Evolutionary conservation across 495 filamentous ascomycete species (phyloP).

Genomic region (Lichenothelia convexa): DNA sequence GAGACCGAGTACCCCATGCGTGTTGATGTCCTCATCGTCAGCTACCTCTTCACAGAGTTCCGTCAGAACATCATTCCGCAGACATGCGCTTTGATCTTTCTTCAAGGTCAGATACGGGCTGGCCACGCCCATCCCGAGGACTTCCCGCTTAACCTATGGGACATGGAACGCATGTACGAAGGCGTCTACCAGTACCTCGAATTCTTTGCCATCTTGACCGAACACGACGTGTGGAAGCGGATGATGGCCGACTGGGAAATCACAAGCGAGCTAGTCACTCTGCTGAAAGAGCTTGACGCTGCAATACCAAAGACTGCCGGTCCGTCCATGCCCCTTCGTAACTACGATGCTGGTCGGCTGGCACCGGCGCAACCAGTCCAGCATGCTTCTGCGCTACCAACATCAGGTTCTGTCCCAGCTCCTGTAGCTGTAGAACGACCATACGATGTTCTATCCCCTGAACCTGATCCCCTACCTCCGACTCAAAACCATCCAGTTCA

Average conservation of each 20-base stretch:
- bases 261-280: conserved; percentile 60
- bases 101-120: conserved; percentile 75
- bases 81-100: conserved; percentile 76
- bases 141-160: conserved; percentile 88
- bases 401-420: conserved; percentile 1
- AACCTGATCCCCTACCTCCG: background rate
- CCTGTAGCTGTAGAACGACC: conserved; percentile 20
- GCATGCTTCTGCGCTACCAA: conserved; percentile 3
- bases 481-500: conserved; percentile 1
- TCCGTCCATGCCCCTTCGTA: too few species aligned
- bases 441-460: conserved; percentile 13
- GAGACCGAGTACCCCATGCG: conserved; percentile 12
- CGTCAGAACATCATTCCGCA: conserved; percentile 80
- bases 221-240: conserved; percentile 31
- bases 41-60: conserved; percentile 83
- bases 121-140: conserved; percentile 49
- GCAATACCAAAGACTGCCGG: conserved; percentile 67
- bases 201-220: conserved; percentile 79
- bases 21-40: conserved; percentile 54
- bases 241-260: conserved; percentile 81
- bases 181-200: conserved; percentile 85
- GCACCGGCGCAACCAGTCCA: background rate
- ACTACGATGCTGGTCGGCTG: background rate
- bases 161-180: conserved; percentile 83
- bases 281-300: conserved; percentile 70